Evolutionary conservation across 2,329 filamentous ascomycete genomes (phyloP), one percentile per base, ranked within the genome.

Genomic region (Fusarium pseudoanthophilum): DNA sequence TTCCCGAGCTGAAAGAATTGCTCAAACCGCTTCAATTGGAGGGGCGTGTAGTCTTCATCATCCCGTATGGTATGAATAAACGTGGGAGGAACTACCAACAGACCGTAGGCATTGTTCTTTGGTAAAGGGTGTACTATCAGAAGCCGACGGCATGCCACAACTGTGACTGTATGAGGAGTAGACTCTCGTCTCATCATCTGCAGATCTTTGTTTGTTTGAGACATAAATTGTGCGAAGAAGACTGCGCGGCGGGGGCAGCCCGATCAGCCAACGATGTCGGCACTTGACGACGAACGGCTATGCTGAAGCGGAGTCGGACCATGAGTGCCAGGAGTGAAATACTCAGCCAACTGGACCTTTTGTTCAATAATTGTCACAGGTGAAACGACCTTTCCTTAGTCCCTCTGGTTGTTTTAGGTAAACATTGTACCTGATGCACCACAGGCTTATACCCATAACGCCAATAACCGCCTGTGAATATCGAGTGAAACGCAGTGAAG

Each of bases 221-320:
- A 45, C 60, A 55, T 37, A 30, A 48, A 24, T 39, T 28, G 43
- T 28, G 51, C 43, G 40, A 60, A 52, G 36, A 18, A 43, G 39
- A 40, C 24, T 30, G 43, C 52, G 42, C 43, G 34, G 37, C 40
- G 37, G 51, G 26, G 34, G 45, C 28, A 32, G 55, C 46, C 13
- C 28, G 40, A 46, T 60, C 59, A 39, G 39, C 59, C 57, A 72
- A 69, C 63, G 34, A 36, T 24, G 32, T 62, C 63, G 63, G 63
- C 56, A 65, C 59, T 72, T 65, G 52, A 67, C 48, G 60, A 72
- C 48, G 60, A 72, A 49, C 65, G 59, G 55, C 64, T 68, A 69
- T 74, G 36, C 15, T 39, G 43, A 60, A 51, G 48, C 45, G 51
- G 40, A 45, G 30, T 28, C 24, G 28, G 26, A 36, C 30, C 13